phyloP scores from a whole-genome alignment of 176 grass and related monocot genomes.

The Oryza punctata region DNA sequence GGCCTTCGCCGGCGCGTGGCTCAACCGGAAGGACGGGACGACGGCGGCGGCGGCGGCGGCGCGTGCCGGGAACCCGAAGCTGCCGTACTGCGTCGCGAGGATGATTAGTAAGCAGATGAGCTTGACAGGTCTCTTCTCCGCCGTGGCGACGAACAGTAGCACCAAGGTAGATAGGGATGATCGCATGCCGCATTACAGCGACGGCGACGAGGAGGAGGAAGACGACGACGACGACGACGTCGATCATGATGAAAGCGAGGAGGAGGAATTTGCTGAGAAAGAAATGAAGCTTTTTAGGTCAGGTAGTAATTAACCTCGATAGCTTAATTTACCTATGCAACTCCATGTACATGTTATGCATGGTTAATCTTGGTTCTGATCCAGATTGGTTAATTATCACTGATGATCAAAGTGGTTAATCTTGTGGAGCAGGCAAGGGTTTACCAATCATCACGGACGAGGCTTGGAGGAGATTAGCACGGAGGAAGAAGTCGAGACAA shows the following conservation, averaged over 20 bases:
- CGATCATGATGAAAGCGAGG: constrained; percentile 37
- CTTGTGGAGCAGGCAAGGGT: constrained; percentile 37
- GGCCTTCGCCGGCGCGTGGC: constrained; percentile 60
- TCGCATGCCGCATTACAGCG: constrained; percentile 21
- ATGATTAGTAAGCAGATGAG: constrained; percentile 95
- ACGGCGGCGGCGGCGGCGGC: constrained; percentile 4
- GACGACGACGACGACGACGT: background rate
- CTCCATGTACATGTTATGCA: background rate
- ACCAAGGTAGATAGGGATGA: constrained; percentile 8
- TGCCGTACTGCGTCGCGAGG: constrained; percentile 72
- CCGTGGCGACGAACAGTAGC: constrained; percentile 1
- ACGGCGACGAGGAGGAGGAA: background rate
- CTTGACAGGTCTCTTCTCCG: constrained; percentile 62
- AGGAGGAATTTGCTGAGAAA: constrained; percentile 26
- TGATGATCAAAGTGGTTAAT: constrained; percentile 23
- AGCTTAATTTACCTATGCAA: background rate
- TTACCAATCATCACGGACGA: constrained; percentile 44
- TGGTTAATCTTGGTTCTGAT: background rate
- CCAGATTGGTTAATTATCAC: background rate
- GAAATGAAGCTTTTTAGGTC: constrained; percentile 32
- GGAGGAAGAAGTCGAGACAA: background rate
- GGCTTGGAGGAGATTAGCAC: constrained; percentile 34
- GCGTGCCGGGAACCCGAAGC: constrained; percentile 39
- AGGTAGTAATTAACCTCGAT: constrained; percentile 16
- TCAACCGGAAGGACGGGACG: constrained; percentile 31